These are phyloP conservation scores for Curvularia hawaiiensis DNA, from an alignment of 2,329 filamentous ascomycete species.

Conservation along the genomic window DNA sequence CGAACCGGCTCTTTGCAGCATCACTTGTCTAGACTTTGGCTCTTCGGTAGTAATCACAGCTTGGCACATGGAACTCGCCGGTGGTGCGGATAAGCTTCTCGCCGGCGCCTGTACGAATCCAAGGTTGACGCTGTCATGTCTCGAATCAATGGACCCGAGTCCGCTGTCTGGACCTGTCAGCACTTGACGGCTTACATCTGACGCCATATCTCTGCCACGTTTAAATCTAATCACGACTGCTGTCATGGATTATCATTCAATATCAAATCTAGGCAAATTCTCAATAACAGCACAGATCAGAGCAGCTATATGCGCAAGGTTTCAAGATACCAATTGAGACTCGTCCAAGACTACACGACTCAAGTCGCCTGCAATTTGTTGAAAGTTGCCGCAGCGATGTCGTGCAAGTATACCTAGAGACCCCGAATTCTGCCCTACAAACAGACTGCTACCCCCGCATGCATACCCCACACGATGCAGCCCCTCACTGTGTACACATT, in stretches of 20 bases:
- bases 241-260: no score
- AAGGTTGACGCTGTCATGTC: background rate
- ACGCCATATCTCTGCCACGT: background rate
- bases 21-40: background rate
- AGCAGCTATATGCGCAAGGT: background rate
- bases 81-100: background rate
- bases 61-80: background rate
- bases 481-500: background rate
- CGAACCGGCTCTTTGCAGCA: background rate
- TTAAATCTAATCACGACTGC: background rate
- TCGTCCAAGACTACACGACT: background rate
- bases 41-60: background rate
- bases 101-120: background rate
- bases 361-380: background rate
- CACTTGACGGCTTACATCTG: background rate
- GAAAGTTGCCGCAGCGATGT: background rate
- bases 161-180: background rate
- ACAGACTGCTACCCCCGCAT: background rate
- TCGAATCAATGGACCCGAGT: background rate
- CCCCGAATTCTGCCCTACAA: background rate
- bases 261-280: background rate
- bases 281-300: background rate
- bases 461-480: background rate
- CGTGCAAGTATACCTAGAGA: background rate
- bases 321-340: background rate